Base-by-base conservation (phyloP, 2,329 filamentous ascomycete species). In the Apiospora koreana region DNA sequence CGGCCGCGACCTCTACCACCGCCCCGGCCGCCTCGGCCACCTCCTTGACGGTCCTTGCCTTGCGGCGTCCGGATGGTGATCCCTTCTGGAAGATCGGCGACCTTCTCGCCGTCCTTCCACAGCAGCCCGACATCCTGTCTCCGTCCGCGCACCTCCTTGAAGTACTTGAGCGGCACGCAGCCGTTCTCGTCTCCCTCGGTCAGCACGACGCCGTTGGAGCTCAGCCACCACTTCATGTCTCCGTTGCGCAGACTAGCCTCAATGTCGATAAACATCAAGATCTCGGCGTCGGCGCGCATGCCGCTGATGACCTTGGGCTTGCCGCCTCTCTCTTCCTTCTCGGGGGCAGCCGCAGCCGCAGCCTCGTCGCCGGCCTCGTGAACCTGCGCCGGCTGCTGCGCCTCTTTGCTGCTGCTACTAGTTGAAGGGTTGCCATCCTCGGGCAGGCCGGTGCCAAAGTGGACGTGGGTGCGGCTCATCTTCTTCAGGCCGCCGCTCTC, bases 381-480 rank as follows among this genome's bases (percentile, higher is more conserved):
- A 10, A 68, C 69, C 58, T 76, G 68, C 9, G 46, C 9, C n/a
- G n/a, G n/a, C 23, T 23, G 23, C 28, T 25, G 50, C 16, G 31
- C 28, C 18, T 35, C 9, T 7, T 18, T 35, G 28, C 28, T n/a
- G 28, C 8, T n/a, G 43, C 73, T 70, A 54, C 64, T 42, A 58
- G 71, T 70, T 2, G 77, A 75, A 14, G 46, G 71, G 58, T 65
- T 48, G 50, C 72, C 71, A 2, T 77, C 76, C 18, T 54, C 72
- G 0, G 93, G 90, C 16, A 95, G 83, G 0, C 93, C 94, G 7
- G 90, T 89, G 2, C 93, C 93, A 79, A 96, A 97, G 82, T 99
- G 96, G 38, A 98, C 92, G 77, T 98, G 95, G 73, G 93, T 97
- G 69, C 96, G 83, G 0, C 85, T 86, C 96, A 98, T 98, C 71